Evolutionary conservation across 805 yeast genomes (phyloP), one percentile per base, ranked within the genome.

Genomic region (Pichia californica): DNA sequence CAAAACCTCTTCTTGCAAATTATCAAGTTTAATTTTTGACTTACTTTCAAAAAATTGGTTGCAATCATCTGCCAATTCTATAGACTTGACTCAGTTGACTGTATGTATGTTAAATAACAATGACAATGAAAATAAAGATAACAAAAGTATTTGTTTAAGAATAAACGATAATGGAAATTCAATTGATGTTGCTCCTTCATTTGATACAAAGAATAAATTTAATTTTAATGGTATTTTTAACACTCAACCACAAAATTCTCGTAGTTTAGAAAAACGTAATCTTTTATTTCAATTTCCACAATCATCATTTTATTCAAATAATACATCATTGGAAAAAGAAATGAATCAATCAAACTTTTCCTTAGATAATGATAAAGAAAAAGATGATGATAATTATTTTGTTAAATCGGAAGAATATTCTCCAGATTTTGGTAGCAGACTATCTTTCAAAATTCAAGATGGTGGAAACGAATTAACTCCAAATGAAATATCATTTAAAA

Each of bases 31-130:
- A 10, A 64, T 70, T 40, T 71, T 73, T 52, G 76, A 73, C 46
- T 45, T 51, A 1, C 61, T 74, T 52, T 71, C 76, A 0, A 51
- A 53, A 21, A 57, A 55, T 11, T 74, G 77, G 78, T 51, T 64
- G 3, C 52, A 55, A 19, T 57, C 56, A 8, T 46, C 64, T 11
- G 16, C 15, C 56, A 61, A 13, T 57, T 64, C 39, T 54, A 56
- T 14, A 58, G 59, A 25, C 31, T 56, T 74, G 28, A 48, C 71
- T 2, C 65, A 66, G 36, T 71, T 77, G 0, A 57, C 59, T 2
- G 70, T 71, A 47, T 75, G 79, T 47, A 67, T 73, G 3, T 55
- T 68, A 4, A 61, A 62, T 39, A 38, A 50, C 1, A 30, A 46
- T 1, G 43, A 47, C 5, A 53, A 58, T 14, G 62, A n/a, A 4